Evolutionary conservation across 257 asterid species (phyloP), one percentile per base, ranked within the genome.

Genomic region (Osmanthus fragrans): DNA sequence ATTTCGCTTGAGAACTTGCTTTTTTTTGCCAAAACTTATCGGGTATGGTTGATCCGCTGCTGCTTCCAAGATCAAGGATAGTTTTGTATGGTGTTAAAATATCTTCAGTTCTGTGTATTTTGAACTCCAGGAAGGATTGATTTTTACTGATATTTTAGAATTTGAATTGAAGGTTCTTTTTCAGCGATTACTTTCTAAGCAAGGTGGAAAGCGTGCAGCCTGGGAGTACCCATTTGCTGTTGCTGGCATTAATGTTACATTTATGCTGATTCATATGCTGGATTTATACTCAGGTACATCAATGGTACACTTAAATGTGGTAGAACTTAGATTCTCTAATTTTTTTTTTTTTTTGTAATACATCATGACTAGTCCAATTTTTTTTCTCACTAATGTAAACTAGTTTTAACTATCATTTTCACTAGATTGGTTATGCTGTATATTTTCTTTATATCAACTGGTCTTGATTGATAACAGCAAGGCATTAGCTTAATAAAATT

Each of bases 161-260:
- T 88, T 86, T 89, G 85, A 81, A 76, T 73, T 85, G 92, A 90
- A 95, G 99, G 89, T 74, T 84, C 79, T 91, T 88, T 95, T 93
- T 86, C 93, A 80, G 85, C 92, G 94, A 93, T 86, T 95, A 79
- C 96, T 93, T 82, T 88, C 81, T 76, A 95, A 95, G 85, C 80
- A 88, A 91, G 85, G 82, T 19, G 99, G 97, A 71, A 64, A 84
- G 15, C 95, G 97, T 32, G 86, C 97, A 71, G 74, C 85, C 66
- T 95, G 99, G 99, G 99, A 95, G 78, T 95, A 95, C 76, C 99
- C 99, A 8, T 95, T 95, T 81, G 97, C 99, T 76, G 99, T 82
- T 2, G 99, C 98, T 47, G 98, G 99, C 71, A 82, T 95, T 56
- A 95, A 95, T 71, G 81, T 95, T 19, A 76, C 99, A 2, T 95